Evolutionary conservation across 176 grass and related monocot genomes (phyloP).

Genomic region (Oryza coarctata): DNA sequence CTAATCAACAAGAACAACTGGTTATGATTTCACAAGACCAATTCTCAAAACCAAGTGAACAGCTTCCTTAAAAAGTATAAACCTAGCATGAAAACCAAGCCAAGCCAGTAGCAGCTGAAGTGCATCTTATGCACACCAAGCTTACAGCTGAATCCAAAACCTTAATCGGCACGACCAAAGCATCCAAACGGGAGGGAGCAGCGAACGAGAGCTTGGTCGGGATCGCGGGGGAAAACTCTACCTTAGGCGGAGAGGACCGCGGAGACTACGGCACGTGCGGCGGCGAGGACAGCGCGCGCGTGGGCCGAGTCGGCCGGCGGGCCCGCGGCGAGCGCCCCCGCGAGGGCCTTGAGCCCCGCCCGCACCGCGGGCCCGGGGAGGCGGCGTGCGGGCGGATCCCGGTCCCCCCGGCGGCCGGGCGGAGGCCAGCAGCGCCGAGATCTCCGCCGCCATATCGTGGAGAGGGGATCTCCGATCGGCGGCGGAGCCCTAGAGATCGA

Average conservation of each 20-base stretch:
- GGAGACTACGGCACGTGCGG: conserved; percentile 44
- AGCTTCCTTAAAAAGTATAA: no score
- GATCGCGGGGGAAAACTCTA: no score
- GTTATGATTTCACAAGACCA: no score
- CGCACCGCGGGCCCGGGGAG: conserved; percentile 21
- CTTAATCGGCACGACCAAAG: no score
- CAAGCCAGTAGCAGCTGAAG: neutral
- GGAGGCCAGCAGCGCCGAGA: conserved; percentile 47
- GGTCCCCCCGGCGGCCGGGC: conserved; percentile 16
- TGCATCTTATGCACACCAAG: no score
- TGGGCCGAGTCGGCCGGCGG: conserved; percentile 28
- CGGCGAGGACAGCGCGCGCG: conserved; percentile 31
- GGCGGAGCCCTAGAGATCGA: conserved; percentile 30
- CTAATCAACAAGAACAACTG: no score
- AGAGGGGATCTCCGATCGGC: conserved; percentile 47
- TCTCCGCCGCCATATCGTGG: conserved; percentile 58
- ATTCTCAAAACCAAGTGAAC: no score
- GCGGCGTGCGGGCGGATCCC: conserved; percentile 29
- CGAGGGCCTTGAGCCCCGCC: conserved; percentile 40
- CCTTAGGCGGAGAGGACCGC: conserved; percentile 40
- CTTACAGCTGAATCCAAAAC: no score
- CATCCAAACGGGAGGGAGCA: no score
- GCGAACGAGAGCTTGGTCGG: no score
- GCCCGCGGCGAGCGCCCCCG: conserved; percentile 34
- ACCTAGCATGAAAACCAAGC: no score